Conservation (phyloP, 495 filamentous ascomycete species). For the Peziza echinospora region DNA sequence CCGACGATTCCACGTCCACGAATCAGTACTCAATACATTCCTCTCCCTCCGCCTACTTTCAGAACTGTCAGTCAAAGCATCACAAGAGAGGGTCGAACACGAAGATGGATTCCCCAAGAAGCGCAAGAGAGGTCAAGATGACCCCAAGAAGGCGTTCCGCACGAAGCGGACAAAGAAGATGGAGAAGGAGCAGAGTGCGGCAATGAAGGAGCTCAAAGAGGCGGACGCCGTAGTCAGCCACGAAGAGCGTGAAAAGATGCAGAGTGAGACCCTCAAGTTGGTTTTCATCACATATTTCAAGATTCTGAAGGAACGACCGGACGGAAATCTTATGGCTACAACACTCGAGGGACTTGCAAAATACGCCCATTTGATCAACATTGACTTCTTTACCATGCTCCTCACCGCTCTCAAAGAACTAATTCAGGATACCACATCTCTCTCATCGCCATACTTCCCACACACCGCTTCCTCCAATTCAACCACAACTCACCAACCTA, state of each 20-base stretch:
- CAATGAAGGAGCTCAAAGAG: conserved; percentile 82
- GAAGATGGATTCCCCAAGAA: conserved; percentile 21
- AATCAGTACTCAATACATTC: conserved; percentile 75
- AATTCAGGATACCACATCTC: conserved; percentile 41
- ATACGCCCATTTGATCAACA: conserved; percentile 90
- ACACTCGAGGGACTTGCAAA: conserved; percentile 74
- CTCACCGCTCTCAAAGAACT: conserved; percentile 86
- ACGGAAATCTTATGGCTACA: conserved; percentile 61
- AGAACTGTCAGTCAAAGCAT: conserved; percentile 68
- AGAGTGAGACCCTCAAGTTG: conserved; percentile 82
- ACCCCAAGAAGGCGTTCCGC: conserved; percentile 34
- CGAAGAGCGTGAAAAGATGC: conserved; percentile 77
- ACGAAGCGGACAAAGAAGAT: conserved; percentile 56
- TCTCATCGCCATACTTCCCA: conserved; percentile 6
- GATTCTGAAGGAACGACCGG: conserved; percentile 61
- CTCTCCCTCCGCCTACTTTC: conserved; percentile 69
- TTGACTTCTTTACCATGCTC: conserved; percentile 92
- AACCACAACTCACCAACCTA: conserved; percentile 32
- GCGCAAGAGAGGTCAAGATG: conserved; percentile 15
- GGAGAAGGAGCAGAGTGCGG: conserved; percentile 56
- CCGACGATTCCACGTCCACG: conserved; percentile 55
- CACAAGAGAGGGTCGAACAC: conserved; percentile 44
- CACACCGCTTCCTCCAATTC: background rate
- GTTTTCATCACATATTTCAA: conserved; percentile 91
- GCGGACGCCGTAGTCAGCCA: conserved; percentile 78